Percentiles rank a stretch among this genome's conserved stretches.
Conservation (phyloP, 805 yeast genomes). For the Zygosaccharomyces siamensis region DNA sequence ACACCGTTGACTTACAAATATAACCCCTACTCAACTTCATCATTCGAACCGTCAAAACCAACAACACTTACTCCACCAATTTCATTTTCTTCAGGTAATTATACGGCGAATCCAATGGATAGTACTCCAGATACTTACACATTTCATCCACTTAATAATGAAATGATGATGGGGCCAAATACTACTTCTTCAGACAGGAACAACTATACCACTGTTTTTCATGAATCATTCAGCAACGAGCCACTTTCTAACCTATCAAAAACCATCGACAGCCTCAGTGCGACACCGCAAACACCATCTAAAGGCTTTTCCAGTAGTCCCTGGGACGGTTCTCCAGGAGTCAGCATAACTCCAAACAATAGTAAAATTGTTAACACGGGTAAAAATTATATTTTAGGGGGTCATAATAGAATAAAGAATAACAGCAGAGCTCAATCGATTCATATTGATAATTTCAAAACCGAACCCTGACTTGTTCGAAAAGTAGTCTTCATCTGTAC, state of each 20-base stretch:
- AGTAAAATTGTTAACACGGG: slow-evolving; percentile 31
- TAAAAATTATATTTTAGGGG: slow-evolving; percentile 34
- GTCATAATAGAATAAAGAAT: slow-evolving; percentile 29
- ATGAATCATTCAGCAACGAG: neutral
- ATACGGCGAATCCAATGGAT: neutral
- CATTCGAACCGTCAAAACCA: slow-evolving; percentile 21
- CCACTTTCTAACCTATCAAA: slow-evolving; percentile 1
- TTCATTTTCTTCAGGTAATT: neutral
- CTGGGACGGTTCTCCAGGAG: slow-evolving; percentile 21
- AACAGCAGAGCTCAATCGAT: slow-evolving; percentile 34
- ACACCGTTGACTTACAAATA: slow-evolving; percentile 14
- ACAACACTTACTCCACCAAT: neutral
- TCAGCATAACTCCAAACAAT: slow-evolving; percentile 10
- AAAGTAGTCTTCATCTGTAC: neutral
- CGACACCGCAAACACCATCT: slow-evolving; percentile 20
- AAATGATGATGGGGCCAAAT: neutral
- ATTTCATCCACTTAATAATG: neutral
- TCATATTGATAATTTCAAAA: slow-evolving; percentile 32
- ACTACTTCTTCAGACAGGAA: neutral
- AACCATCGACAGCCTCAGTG: slow-evolving; percentile 1
- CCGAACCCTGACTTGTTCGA: neutral
- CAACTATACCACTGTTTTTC: neutral
- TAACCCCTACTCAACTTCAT: slow-evolving; percentile 24
- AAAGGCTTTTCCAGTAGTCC: slow-evolving; percentile 12
- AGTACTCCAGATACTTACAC: slow-evolving; percentile 1